Percentiles rank a stretch among this genome's conserved stretches.
Evolutionary conservation across 73 alveolate species (phyloP).

Genomic region (Breviolum minutum): DNA sequence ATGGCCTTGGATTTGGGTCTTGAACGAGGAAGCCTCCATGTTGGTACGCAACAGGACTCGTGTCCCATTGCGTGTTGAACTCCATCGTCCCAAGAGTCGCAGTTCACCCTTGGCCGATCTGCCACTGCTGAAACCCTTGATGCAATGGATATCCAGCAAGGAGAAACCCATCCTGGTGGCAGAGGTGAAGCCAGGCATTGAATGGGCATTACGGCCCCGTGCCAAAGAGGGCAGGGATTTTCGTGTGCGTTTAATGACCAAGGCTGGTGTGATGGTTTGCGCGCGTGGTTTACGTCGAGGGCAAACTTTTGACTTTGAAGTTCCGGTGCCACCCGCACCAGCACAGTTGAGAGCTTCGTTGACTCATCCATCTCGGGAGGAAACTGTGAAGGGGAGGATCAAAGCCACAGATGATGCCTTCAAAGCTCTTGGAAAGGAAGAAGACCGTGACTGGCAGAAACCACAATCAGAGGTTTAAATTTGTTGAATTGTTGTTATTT

Average conservation of each 20-base stretch:
- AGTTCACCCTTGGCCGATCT: slow-evolving; percentile 43
- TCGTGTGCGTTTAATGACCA: slow-evolving; percentile 27
- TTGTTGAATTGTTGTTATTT: no score
- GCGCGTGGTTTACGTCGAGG: slow-evolving; percentile 62
- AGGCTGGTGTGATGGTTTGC: slow-evolving; percentile 65
- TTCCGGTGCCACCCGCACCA: slow-evolving; percentile 61
- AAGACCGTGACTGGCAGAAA: slow-evolving; percentile 14
- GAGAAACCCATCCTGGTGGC: slow-evolving; percentile 43
- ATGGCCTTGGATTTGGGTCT: slow-evolving; percentile 75
- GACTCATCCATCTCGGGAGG: not conserved
- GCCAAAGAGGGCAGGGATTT: slow-evolving; percentile 63
- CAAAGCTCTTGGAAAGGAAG: slow-evolving; percentile 34
- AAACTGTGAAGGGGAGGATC: slow-evolving; percentile 20
- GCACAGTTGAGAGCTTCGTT: slow-evolving; percentile 45
- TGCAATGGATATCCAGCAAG: slow-evolving; percentile 28
- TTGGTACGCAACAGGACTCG: slow-evolving; percentile 79
- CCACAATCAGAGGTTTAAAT: no score
- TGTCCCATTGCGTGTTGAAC: slow-evolving; percentile 76
- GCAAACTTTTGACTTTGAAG: slow-evolving; percentile 63
- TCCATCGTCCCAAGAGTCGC: slow-evolving; percentile 23
- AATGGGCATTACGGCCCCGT: slow-evolving; percentile 62
- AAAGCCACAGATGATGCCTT: slow-evolving; percentile 39
- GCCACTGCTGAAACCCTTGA: slow-evolving; percentile 56
- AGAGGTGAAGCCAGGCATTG: slow-evolving; percentile 44
- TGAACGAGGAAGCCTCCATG: slow-evolving; percentile 81